A percentile compares a stretch with the other conserved stretches of the same genome.
Conservation (phyloP, 1,139 yeast genomes). For the Geotrichum candidum region DNA sequence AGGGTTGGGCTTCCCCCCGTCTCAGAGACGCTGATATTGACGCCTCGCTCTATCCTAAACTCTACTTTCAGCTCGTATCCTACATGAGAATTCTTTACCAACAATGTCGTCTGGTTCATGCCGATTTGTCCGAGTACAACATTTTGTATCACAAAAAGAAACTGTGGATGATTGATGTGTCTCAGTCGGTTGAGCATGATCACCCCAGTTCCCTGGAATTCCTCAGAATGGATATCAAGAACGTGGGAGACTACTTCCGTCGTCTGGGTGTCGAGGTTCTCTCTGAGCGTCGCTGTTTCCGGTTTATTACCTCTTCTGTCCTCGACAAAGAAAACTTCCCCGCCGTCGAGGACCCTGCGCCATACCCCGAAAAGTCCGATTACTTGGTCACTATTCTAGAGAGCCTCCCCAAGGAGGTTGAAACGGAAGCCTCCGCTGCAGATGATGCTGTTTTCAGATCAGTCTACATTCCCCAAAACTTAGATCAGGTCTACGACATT, state of each 20-base stretch:
- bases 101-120: conserved; percentile 86
- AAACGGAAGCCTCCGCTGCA: conserved; percentile 46
- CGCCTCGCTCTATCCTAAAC: conserved; percentile 51
- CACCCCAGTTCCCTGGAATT: conserved; percentile 97
- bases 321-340: conserved; percentile 15
- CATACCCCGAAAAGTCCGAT: conserved; percentile 20
- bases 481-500: conserved; percentile 43
- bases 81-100: conserved; percentile 86
- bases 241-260: conserved; percentile 82
- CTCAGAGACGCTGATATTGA: conserved; percentile 58
- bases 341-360: conserved; percentile 33
- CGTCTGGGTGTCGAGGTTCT: conserved; percentile 68
- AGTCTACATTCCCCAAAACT: conserved; percentile 69
- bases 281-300: conserved; percentile 76
- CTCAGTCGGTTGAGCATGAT: conserved; percentile 96
- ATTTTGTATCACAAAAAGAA: conserved; percentile 72
- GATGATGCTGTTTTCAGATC: conserved; percentile 89
- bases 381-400: conserved; percentile 30
- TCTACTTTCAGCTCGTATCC: conserved; percentile 72
- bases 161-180: conserved; percentile 88
- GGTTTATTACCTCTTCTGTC: conserved; percentile 47
- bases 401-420: conserved; percentile 34
- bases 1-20: conserved; percentile 81
- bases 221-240: conserved; percentile 93
- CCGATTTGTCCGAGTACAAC: conserved; percentile 94